Base-by-base conservation (phyloP, 768 basidiomycete genomes). In the Amanita brunnescens region DNA sequence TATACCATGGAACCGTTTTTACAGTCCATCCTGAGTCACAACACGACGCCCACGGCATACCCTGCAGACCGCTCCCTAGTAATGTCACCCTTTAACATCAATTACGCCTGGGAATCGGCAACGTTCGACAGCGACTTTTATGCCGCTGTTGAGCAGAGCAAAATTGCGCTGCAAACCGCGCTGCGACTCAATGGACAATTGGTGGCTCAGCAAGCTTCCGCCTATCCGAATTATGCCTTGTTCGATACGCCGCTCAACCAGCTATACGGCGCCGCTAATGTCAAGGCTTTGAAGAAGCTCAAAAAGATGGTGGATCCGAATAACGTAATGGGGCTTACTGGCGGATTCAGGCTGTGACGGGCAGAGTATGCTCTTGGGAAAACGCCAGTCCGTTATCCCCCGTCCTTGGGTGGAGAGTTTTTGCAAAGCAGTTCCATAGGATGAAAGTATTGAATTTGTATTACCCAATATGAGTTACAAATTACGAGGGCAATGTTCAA, bases 291-390 rank as follows among this genome's bases (percentile, higher is more conserved):
- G 53, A 54, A 59, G 49, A 54, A 47, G 9, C 61, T 83, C 13
- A 79, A 76, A 58, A 58, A 54, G 51, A 49, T 43, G 18, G 68
- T 78, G 47, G 84, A 87, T 61, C 83, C 83, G 0, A 46, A 64
- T 7, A 71, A 78, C 57, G 70, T 84, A 35, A 86, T 87, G 82
- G 74, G 72, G 13, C 73, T 83, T 14, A 71, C 83, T n/a, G 83
- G 83, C 5, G 84, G 83, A 6, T 84, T 74, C 62, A 84, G 81
- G 63, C 64, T 79, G 5, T 29, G 26, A 29, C 5, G 3, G 5
- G 26, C 5, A 29, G 3, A 3, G 3, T 29, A 7, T 29, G 26
- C 26, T 29, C 26, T 29, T n/a, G n/a, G n/a, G n/a, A n/a, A n/a
- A n/a, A n/a, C n/a, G n/a, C n/a, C n/a, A n/a, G n/a, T n/a, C n/a